phyloP scores from a whole-genome alignment of 75 land plant species.

The Picea glauca region DNA sequence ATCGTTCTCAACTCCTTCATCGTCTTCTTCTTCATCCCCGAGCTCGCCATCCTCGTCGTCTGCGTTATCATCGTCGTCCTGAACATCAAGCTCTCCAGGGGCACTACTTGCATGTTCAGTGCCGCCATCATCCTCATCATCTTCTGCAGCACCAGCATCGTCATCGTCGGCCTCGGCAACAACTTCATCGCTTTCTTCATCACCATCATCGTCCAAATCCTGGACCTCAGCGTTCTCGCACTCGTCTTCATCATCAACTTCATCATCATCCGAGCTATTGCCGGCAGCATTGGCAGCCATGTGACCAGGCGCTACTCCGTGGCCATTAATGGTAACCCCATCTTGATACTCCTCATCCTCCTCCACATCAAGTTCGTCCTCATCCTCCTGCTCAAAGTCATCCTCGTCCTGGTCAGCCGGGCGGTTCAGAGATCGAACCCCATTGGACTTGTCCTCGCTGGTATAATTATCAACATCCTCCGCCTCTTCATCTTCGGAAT shows the following conservation, averaged over 20 bases:
- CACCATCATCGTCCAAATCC: slow-evolving; percentile 8
- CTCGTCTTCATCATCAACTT: slow-evolving; percentile 8
- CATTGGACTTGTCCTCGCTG: slow-evolving; percentile 22
- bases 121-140: slow-evolving; percentile 17
- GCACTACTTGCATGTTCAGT: slow-evolving; percentile 22
- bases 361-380: slow-evolving; percentile 20
- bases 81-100: slow-evolving; percentile 25
- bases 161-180: slow-evolving; percentile 22
- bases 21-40: slow-evolving; percentile 20
- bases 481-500: slow-evolving; percentile 22
- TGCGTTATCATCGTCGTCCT: slow-evolving; percentile 19
- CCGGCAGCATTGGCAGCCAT: slow-evolving; percentile 7
- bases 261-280: slow-evolving; percentile 11
- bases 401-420: slow-evolving; percentile 19
- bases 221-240: slow-evolving; percentile 2
- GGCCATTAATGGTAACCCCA: slow-evolving; percentile 20
- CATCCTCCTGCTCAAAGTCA: slow-evolving; percentile 17
- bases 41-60: slow-evolving; percentile 21
- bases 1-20: slow-evolving; percentile 17
- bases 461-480: slow-evolving; percentile 28
- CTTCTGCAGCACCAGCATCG: slow-evolving; percentile 20
- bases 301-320: slow-evolving; percentile 24
- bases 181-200: slow-evolving; percentile 21
- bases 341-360: slow-evolving; percentile 27
- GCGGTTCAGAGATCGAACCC: slow-evolving; percentile 3